phyloP scores from a whole-genome alignment of 371 early-diverging fungal genomes.

The Thermomucor indicae-seudaticae region DNA sequence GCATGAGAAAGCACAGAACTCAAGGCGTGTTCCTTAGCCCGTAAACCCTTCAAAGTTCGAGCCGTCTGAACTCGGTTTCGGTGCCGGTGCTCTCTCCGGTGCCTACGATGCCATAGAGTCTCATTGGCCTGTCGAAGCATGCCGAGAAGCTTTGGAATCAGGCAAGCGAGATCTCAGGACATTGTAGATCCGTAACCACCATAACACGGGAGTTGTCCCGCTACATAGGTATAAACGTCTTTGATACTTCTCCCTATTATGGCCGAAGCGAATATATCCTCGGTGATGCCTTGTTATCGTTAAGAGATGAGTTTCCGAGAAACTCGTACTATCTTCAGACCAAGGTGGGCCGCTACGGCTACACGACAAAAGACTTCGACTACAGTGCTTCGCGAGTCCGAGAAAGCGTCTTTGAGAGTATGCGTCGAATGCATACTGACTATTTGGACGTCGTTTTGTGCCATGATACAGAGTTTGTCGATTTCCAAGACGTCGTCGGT shows the following conservation, averaged over 20 bases:
- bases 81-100: conserved; percentile 55
- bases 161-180: conserved; percentile 14
- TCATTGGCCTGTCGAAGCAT: conserved; percentile 48
- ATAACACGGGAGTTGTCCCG: neutral
- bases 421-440: conserved; percentile 58
- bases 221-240: conserved; percentile 58
- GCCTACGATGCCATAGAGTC: conserved; percentile 47
- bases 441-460: conserved; percentile 76
- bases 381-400: conserved; percentile 55
- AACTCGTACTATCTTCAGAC: conserved; percentile 66
- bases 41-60: conserved; percentile 36
- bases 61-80: conserved; percentile 46
- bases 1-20: too few relatives aligned
- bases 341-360: conserved; percentile 78
- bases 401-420: conserved; percentile 60
- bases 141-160: conserved; percentile 41
- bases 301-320: conserved; percentile 56
- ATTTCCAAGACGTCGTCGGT: conserved; percentile 45
- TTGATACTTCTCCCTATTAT: conserved; percentile 82
- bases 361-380: conserved; percentile 58
- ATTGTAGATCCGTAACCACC: neutral
- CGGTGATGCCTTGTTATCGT: conserved; percentile 55
- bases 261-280: conserved; percentile 67
- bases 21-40: neutral
- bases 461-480: conserved; percentile 84